These are phyloP conservation scores for Cyberlindnera meyerae DNA, from an alignment of 805 yeast species.

Conservation along the genomic window DNA sequence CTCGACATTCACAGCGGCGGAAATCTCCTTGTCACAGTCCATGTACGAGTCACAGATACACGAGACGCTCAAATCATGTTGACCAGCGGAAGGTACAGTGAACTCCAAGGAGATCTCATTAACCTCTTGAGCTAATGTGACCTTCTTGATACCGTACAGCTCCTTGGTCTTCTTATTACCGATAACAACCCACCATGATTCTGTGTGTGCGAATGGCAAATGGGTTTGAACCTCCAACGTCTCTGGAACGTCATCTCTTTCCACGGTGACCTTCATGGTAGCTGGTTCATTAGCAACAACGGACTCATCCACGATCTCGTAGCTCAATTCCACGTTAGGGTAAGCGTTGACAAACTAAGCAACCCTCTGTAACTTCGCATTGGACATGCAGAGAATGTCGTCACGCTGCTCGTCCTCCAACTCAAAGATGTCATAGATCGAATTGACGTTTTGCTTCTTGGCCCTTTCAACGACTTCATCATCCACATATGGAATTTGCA, in stretches of 20 bases:
- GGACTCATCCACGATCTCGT: conserved; percentile 36
- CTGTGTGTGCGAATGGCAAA: conserved; percentile 57
- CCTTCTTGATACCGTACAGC: conserved; percentile 68
- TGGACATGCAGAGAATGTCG: conserved; percentile 51
- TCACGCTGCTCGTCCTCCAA: conserved; percentile 71
- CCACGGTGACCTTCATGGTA: conserved; percentile 43
- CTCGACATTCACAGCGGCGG: conserved; percentile 43
- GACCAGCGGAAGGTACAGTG: conserved; percentile 55
- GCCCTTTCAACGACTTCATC: conserved; percentile 51
- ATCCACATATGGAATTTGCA: conserved; percentile 73
- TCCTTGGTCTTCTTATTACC: conserved; percentile 61
- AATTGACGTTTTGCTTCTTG: conserved; percentile 47
- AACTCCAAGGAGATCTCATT: conserved; percentile 53
- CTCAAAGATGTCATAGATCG: conserved; percentile 74
- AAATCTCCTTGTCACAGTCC: conserved; percentile 87
- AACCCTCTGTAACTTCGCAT: conserved; percentile 51
- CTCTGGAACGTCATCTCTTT: conserved; percentile 75
- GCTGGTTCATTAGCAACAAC: conserved; percentile 46
- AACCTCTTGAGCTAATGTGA: conserved; percentile 45
- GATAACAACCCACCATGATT: conserved; percentile 84
- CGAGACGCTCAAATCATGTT: conserved; percentile 65
- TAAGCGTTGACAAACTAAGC: conserved; percentile 87
- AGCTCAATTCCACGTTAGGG: conserved; percentile 75
- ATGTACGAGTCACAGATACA: conserved; percentile 85
- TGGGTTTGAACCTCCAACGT: conserved; percentile 53